Percentiles rank a stretch among this genome's conserved stretches.
Evolutionary conservation across 2,329 filamentous ascomycete genomes (phyloP).

Genomic region (Diaporthe ilicicola): DNA sequence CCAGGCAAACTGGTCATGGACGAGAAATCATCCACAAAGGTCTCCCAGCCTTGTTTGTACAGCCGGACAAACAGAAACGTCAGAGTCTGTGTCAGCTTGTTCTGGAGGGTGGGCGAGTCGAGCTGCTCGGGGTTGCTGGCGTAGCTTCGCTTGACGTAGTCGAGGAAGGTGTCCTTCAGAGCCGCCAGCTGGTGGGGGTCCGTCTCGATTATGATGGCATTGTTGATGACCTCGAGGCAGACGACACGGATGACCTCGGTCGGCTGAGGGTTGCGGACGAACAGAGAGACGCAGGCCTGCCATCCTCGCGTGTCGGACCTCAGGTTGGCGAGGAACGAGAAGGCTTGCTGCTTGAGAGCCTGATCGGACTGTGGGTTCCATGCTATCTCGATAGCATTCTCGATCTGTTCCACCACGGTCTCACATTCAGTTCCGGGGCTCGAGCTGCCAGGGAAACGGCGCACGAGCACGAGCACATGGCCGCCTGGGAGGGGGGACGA

Average conservation of each 20-base stretch:
- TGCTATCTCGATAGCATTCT: constrained; percentile 95
- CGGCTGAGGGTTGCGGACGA: constrained; percentile 78
- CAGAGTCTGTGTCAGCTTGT: constrained; percentile 95
- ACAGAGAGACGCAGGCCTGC: constrained; percentile 88
- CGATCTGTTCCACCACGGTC: constrained; percentile 69
- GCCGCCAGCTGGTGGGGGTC: constrained; percentile 76
- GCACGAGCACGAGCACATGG: constrained; percentile 14
- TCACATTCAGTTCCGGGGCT: constrained; percentile 2
- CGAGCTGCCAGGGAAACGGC: background rate
- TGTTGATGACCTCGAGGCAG: constrained; percentile 92
- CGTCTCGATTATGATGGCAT: constrained; percentile 84
- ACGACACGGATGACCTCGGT: constrained; percentile 89
- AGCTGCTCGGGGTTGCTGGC: constrained; percentile 63
- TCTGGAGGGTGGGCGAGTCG: constrained; percentile 84
- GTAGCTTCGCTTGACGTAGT: constrained; percentile 82
- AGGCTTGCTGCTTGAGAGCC: constrained; percentile 81
- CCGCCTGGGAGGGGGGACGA: constrained; percentile 31
- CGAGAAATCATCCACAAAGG: constrained; percentile 90
- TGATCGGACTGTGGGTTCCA: constrained; percentile 82
- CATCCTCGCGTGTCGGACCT: constrained; percentile 85
- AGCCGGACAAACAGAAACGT: constrained; percentile 91
- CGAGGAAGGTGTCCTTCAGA: constrained; percentile 82
- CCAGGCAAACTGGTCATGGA: constrained; percentile 73
- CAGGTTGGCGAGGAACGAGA: constrained; percentile 81
- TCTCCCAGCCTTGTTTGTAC: constrained; percentile 87